A percentile compares a stretch with the other conserved stretches of the same genome.
These are phyloP conservation scores for Venturiaceae sp. DNA, from an alignment of 2,329 filamentous ascomycete genomes.

Conservation along the genomic window DNA sequence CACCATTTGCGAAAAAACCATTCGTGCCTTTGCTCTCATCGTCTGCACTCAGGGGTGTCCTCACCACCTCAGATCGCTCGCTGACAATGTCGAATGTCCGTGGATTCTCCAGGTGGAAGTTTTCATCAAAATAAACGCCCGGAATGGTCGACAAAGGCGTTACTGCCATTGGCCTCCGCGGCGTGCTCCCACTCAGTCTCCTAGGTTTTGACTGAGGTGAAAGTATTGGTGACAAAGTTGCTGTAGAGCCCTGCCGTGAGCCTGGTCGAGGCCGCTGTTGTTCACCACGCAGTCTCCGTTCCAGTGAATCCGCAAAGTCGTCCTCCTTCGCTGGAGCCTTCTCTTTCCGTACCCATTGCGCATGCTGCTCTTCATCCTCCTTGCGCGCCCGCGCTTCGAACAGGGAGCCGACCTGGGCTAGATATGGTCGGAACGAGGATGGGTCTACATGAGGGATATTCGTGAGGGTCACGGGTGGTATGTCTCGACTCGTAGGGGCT, in stretches of 20 bases:
- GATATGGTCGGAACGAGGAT: conserved; percentile 72
- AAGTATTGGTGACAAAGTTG: conserved; percentile 36
- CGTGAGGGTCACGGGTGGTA: conserved; percentile 83
- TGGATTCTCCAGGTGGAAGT: conserved; percentile 92
- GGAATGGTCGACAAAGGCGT: conserved; percentile 90
- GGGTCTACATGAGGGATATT: conserved; percentile 77
- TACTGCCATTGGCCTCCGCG: conserved; percentile 58
- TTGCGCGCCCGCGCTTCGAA: conserved; percentile 84
- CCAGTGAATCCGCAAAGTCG: conserved; percentile 38
- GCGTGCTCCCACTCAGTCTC: conserved; percentile 36
- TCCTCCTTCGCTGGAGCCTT: conserved; percentile 35
- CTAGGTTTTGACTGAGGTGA: conserved; percentile 37
- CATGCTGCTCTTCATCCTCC: conserved; percentile 60
- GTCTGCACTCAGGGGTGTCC: conserved; percentile 43
- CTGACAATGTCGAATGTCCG: conserved; percentile 95
- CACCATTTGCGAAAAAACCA: conserved; percentile 38
- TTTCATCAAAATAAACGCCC: conserved; percentile 85
- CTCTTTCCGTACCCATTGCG: conserved; percentile 35
- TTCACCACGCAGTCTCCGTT: conserved; percentile 25
- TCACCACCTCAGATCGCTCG: conserved; percentile 92
- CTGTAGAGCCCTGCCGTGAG: conserved; percentile 30
- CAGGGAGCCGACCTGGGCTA: conserved; percentile 73
- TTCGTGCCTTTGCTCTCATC: conserved; percentile 48
- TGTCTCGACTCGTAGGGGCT: conserved; percentile 77
- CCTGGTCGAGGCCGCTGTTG: conserved; percentile 22